Evolutionary conservation across 495 filamentous ascomycete genomes (phyloP).

Genomic region (Xanthoparmelia taractica): DNA sequence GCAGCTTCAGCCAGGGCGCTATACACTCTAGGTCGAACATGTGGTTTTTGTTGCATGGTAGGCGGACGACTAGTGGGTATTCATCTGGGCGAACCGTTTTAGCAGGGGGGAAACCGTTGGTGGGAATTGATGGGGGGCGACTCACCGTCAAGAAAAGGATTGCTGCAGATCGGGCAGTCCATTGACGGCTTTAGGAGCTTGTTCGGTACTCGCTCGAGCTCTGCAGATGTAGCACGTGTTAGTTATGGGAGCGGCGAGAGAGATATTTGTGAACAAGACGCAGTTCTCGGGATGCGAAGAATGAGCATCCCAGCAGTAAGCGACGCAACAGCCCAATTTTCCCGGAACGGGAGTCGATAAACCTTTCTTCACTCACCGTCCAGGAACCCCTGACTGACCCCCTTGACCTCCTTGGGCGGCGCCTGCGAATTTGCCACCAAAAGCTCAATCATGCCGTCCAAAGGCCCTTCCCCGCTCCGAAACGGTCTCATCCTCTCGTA

Average conservation of each 20-base stretch:
- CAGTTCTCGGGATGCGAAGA: background rate
- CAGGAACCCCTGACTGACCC: constrained; percentile 72
- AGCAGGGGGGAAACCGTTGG: background rate
- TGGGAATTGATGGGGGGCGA: too few relatives aligned
- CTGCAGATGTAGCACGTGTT: constrained; percentile 26
- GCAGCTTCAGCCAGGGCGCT: constrained; percentile 80
- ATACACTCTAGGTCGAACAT: constrained; percentile 91
- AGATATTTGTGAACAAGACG: background rate
- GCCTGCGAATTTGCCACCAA: constrained; percentile 56
- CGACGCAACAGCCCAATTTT: background rate
- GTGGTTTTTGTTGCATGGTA: constrained; percentile 78
- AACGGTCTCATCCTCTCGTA: constrained; percentile 43
- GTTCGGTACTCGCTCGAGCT: constrained; percentile 71
- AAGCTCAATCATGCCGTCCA: constrained; percentile 53
- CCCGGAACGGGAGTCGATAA: too few relatives aligned
- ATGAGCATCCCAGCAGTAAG: background rate
- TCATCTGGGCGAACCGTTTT: constrained; percentile 33
- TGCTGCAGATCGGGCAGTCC: constrained; percentile 78
- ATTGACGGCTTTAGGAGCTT: constrained; percentile 58
- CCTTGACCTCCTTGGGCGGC: constrained; percentile 61
- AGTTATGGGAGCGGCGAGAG: background rate
- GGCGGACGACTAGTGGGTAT: constrained; percentile 75
- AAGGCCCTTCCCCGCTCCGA: constrained; percentile 37
- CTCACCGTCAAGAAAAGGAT: constrained; percentile 68
- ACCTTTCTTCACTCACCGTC: constrained; percentile 42